Conservation (phyloP, 768 basidiomycete species). For the Termitomyces sp. region DNA sequence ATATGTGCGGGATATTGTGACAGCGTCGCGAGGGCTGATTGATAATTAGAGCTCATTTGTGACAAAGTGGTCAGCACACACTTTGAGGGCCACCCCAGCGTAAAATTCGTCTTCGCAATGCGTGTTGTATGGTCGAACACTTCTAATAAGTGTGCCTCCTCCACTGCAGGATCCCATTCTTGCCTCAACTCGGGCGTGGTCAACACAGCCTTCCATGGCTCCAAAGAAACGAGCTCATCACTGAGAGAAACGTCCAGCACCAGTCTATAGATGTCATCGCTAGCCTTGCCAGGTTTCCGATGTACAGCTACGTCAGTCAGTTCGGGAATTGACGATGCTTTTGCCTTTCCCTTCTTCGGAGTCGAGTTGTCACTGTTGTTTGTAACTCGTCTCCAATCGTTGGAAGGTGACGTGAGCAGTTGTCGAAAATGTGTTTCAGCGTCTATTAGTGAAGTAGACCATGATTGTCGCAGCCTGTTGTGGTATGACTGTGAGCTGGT, state of each 20-base stretch:
- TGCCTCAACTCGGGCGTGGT: constrained; percentile 83
- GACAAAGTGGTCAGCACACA: constrained; percentile 34
- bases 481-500: not conserved
- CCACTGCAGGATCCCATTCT: constrained; percentile 94
- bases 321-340: constrained; percentile 48
- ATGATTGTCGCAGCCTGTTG: constrained; percentile 74
- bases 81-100: constrained; percentile 96
- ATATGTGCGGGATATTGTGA: constrained; percentile 87
- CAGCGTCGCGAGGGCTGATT: constrained; percentile 82
- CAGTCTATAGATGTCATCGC: constrained; percentile 77
- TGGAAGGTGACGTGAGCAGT: constrained; percentile 64
- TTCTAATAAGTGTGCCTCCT: constrained; percentile 77
- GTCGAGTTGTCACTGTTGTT: constrained; percentile 32
- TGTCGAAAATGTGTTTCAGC: constrained; percentile 78
- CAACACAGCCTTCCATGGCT: constrained; percentile 77
- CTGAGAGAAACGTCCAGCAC: constrained; percentile 69
- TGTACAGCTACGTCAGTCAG: constrained; percentile 74
- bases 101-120: constrained; percentile 87
- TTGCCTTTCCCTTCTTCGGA: constrained; percentile 59
- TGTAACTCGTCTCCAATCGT: constrained; percentile 80
- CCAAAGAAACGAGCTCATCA: constrained; percentile 62
- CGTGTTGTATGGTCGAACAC: constrained; percentile 82
- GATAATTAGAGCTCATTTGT: constrained; percentile 6
- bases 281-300: constrained; percentile 59
- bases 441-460: constrained; percentile 69